phyloP scores from a whole-genome alignment of 495 filamentous ascomycete genomes.

The Aspergillus saccharolyticus region DNA sequence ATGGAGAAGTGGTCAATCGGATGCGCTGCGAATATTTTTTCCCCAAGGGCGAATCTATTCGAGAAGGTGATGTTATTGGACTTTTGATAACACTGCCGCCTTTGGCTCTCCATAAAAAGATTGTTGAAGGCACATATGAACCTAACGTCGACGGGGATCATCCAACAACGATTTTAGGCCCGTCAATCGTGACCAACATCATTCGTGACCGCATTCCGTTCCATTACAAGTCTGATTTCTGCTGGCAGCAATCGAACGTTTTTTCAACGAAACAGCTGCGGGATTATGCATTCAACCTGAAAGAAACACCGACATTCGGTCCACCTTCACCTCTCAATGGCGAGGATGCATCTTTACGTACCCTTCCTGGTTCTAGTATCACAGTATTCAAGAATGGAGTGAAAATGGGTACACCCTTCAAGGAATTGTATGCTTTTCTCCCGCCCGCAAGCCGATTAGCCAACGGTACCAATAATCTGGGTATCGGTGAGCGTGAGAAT shows the following conservation, averaged over 20 bases:
- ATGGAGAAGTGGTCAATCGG: slow-evolving; percentile 87
- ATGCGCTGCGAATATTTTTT: slow-evolving; percentile 88
- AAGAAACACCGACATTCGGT: slow-evolving; percentile 44
- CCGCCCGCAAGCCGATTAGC: slow-evolving; percentile 74
- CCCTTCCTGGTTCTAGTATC: slow-evolving; percentile 79
- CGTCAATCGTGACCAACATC: slow-evolving; percentile 56
- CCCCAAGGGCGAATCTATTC: slow-evolving; percentile 61
- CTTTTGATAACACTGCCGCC: slow-evolving; percentile 88
- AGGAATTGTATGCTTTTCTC: slow-evolving; percentile 83
- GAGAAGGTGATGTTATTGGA: slow-evolving; percentile 90
- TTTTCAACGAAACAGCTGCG: slow-evolving; percentile 84
- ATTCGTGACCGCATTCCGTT: slow-evolving; percentile 94
- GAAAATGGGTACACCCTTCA: slow-evolving; percentile 81
- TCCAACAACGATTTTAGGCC: slow-evolving; percentile 13
- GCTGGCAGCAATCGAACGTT: slow-evolving; percentile 94
- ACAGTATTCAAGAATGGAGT: slow-evolving; percentile 89
- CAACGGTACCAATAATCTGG: slow-evolving; percentile 55
- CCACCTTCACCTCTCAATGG: slow-evolving; percentile 61
- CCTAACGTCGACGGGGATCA: slow-evolving; percentile 60
- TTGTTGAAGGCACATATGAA: slow-evolving; percentile 84
- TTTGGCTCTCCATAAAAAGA: slow-evolving; percentile 73
- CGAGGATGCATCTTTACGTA: slow-evolving; percentile 65
- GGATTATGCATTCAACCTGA: slow-evolving; percentile 52
- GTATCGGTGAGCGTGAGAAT: slow-evolving; percentile 68
- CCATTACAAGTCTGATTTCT: slow-evolving; percentile 84